These are phyloP conservation scores for Lachancea sp. DNA, from an alignment of 805 yeast species.

Conservation along the genomic window DNA sequence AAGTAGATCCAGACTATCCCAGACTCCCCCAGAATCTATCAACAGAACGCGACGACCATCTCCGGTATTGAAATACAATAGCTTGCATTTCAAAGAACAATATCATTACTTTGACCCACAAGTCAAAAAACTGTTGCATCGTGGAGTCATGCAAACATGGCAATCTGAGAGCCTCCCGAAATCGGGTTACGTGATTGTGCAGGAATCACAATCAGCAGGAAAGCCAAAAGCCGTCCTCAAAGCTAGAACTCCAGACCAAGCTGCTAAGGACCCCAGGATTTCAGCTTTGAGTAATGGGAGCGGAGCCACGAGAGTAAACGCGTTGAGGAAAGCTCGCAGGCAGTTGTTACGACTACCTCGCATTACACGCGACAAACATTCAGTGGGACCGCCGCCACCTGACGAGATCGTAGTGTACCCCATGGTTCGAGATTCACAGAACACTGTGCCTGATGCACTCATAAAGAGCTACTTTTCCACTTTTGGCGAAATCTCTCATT, in stretches of 20 bases:
- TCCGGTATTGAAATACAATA: conserved; percentile 19
- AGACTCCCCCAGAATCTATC: background rate
- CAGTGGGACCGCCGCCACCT: conserved; percentile 70
- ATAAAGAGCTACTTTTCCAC: conserved; percentile 47
- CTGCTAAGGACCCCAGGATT: conserved; percentile 25
- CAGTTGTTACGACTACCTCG: conserved; percentile 15
- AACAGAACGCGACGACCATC: conserved; percentile 15
- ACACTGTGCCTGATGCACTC: conserved; percentile 12
- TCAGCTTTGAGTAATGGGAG: background rate
- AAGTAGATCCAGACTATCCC: conserved; percentile 6
- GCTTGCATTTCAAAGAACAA: conserved; percentile 19
- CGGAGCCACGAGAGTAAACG: background rate
- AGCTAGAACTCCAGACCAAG: conserved; percentile 16
- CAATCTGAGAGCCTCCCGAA: conserved; percentile 18
- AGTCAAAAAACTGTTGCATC: conserved; percentile 17
- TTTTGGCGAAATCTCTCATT: conserved; percentile 57
- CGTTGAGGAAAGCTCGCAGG: conserved; percentile 15
- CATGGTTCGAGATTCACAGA: conserved; percentile 13
- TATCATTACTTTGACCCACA: conserved; percentile 29
- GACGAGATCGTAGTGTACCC: conserved; percentile 66
- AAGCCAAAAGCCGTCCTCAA: conserved; percentile 16
- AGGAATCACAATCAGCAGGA: conserved; percentile 12
- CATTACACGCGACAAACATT: conserved; percentile 57
- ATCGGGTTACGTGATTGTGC: conserved; percentile 22
- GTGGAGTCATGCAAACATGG: conserved; percentile 24